Conservation (phyloP, 495 filamentous ascomycete species). For the Aspergillus kassunensis region DNA sequence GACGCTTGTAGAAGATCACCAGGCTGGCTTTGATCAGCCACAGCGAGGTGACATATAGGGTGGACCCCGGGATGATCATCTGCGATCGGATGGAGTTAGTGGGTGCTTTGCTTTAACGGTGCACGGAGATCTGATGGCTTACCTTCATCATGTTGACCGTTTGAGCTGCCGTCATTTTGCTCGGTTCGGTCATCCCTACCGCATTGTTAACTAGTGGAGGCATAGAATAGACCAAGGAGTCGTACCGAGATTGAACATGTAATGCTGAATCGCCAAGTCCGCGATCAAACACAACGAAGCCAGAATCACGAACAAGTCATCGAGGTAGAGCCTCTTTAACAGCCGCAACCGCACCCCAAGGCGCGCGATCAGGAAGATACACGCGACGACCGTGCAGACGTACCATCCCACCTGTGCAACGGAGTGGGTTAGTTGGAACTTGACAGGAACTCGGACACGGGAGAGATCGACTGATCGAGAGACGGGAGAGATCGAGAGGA, state of each 20-base stretch:
- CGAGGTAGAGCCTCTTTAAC: slow-evolving; percentile 19
- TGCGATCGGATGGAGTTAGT: neutral
- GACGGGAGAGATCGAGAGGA: too few relatives aligned
- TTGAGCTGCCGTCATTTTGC: slow-evolving; percentile 3
- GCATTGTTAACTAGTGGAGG: slow-evolving; percentile 1
- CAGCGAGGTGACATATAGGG: slow-evolving; percentile 21
- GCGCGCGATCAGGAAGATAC: slow-evolving; percentile 15
- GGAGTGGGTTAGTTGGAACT: neutral
- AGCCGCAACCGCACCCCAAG: slow-evolving; percentile 15
- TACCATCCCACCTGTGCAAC: slow-evolving; percentile 20
- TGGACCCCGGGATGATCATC: slow-evolving; percentile 27
- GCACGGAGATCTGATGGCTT: neutral
- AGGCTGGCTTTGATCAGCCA: slow-evolving; percentile 25
- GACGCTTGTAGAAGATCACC: slow-evolving; percentile 26
- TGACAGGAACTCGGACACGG: neutral
- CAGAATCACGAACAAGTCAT: slow-evolving; percentile 16
- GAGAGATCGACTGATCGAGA: too few relatives aligned
- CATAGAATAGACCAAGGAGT: too few relatives aligned
- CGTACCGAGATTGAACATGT: slow-evolving; percentile 23
- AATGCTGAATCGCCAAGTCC: slow-evolving; percentile 22
- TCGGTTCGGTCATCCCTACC: slow-evolving; percentile 23
- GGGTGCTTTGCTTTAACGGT: neutral
- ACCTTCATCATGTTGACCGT: slow-evolving; percentile 24
- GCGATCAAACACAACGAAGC: slow-evolving; percentile 18
- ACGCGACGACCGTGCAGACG: slow-evolving; percentile 20